Conservation (phyloP, 2,329 filamentous ascomycete genomes). For the Apiospora saccharicola region DNA sequence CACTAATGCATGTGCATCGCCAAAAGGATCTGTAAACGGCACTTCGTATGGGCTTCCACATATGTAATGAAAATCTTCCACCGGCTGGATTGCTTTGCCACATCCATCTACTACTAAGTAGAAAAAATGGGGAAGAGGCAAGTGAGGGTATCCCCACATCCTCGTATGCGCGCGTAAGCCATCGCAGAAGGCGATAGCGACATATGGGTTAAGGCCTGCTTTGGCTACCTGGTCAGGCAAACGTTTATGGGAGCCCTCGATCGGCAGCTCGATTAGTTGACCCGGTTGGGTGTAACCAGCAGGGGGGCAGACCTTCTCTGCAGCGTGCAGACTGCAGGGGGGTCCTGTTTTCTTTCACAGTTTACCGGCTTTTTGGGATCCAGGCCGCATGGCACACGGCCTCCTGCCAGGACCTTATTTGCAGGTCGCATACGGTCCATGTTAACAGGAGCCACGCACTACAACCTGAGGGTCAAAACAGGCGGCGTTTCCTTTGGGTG, state of each 20-base stretch:
- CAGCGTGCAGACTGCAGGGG: background rate
- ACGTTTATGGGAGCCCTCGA: background rate
- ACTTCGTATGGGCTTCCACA: background rate
- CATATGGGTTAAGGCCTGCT: background rate
- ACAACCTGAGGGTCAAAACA: background rate
- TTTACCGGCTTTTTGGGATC: constrained; percentile 6
- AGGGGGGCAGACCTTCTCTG: background rate
- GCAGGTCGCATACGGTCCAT: no score
- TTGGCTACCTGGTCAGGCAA: background rate
- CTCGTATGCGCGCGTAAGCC: constrained; percentile 8
- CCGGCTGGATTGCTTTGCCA: background rate
- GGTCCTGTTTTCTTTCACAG: background rate
- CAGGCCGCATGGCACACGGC: no score
- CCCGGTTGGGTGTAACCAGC: background rate
- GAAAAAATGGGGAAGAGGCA: background rate
- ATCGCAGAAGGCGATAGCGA: no score
- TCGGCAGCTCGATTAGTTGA: constrained; percentile 1
- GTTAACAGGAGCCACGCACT: background rate
- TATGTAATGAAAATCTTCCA: background rate
- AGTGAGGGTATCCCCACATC: background rate
- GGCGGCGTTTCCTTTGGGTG: background rate
- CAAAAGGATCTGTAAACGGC: background rate
- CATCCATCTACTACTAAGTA: background rate
- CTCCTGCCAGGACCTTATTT: background rate
- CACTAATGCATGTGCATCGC: background rate